Evolutionary conservation across 257 asterid genomes (phyloP).

Genomic region (Anisodus acutangulus): DNA sequence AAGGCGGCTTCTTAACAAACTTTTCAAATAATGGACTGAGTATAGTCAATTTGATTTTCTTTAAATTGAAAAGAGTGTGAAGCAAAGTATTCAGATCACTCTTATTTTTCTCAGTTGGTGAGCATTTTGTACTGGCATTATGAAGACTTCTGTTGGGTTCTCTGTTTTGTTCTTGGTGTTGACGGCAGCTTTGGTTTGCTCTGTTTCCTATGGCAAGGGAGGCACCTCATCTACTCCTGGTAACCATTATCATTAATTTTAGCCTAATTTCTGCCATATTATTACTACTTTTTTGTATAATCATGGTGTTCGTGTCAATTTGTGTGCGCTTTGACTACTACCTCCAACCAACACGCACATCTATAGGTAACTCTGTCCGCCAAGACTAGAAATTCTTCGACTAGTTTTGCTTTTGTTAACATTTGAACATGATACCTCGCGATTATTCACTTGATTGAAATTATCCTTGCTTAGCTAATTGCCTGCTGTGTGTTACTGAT

Average conservation of each 20-base stretch:
- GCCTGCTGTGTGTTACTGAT: not conserved
- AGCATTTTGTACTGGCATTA: constrained; percentile 29
- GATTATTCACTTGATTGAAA: not conserved
- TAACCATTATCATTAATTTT: constrained; percentile 15
- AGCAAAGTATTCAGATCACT: not conserved
- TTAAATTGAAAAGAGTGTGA: not conserved
- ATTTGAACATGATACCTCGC: too few relatives aligned
- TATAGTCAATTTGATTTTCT: not conserved
- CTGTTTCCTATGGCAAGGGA: constrained; percentile 40
- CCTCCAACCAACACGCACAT: too few relatives aligned
- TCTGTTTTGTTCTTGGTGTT: constrained; percentile 49
- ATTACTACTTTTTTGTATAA: not conserved
- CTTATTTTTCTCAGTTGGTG: not conserved
- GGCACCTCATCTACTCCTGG: constrained; percentile 42
- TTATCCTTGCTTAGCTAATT: not conserved
- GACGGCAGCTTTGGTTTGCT: constrained; percentile 41
- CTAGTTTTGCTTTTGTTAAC: too few relatives aligned
- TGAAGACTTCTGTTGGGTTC: constrained; percentile 59
- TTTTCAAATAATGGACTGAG: constrained; percentile 40
- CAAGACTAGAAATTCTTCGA: not conserved
- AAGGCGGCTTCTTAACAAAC: constrained; percentile 24
- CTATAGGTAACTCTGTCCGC: too few relatives aligned
- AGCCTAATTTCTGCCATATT: not conserved
- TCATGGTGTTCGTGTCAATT: too few relatives aligned
- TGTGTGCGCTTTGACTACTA: not conserved